Percentiles rank a stretch among this genome's conserved stretches.
phyloP scores from a whole-genome alignment of 345 rosid species.

The Eucalyptus decipiens region DNA sequence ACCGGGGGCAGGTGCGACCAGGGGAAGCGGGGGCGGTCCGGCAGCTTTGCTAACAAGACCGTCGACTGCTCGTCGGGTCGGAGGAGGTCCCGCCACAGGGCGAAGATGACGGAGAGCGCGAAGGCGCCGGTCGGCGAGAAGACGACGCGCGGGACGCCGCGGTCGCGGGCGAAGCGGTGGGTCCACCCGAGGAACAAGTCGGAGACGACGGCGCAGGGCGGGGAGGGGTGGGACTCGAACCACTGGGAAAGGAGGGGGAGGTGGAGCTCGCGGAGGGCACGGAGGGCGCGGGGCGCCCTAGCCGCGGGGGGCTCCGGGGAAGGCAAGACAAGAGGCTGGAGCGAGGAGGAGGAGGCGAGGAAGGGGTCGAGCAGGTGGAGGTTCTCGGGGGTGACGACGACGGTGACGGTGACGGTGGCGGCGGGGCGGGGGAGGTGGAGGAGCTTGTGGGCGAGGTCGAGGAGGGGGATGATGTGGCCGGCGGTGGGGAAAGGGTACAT shows the following conservation, averaged over 20 bases:
- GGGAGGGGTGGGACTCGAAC: constrained; percentile 46
- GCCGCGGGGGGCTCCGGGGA: constrained; percentile 27
- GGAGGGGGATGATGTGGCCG: constrained; percentile 52
- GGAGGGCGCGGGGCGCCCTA: constrained; percentile 15
- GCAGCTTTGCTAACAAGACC: background rate
- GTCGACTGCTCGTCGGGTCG: background rate
- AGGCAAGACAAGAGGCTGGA: constrained; percentile 40
- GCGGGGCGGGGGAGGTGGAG: background rate
- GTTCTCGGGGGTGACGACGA: background rate
- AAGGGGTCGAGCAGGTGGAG: constrained; percentile 16
- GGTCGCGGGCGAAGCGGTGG: constrained; percentile 15
- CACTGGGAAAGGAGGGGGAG: constrained; percentile 33
- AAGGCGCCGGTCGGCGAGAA: constrained; percentile 32
- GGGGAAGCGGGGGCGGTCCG: background rate
- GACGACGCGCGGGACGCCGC: constrained; percentile 28
- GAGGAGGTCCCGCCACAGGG: constrained; percentile 6
- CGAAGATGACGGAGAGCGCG: constrained; percentile 3
- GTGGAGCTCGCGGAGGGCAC: constrained; percentile 33
- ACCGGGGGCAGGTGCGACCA: background rate
- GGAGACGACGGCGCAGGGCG: constrained; percentile 59
- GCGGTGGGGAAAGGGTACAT: constrained; percentile 64
- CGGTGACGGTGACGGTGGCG: background rate
- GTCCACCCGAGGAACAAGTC: constrained; percentile 85
- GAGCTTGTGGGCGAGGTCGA: constrained; percentile 13
- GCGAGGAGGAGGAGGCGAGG: constrained; percentile 35